Conservation (phyloP, 352 stramenopile genomes). For the Phytopythium helicoides region DNA sequence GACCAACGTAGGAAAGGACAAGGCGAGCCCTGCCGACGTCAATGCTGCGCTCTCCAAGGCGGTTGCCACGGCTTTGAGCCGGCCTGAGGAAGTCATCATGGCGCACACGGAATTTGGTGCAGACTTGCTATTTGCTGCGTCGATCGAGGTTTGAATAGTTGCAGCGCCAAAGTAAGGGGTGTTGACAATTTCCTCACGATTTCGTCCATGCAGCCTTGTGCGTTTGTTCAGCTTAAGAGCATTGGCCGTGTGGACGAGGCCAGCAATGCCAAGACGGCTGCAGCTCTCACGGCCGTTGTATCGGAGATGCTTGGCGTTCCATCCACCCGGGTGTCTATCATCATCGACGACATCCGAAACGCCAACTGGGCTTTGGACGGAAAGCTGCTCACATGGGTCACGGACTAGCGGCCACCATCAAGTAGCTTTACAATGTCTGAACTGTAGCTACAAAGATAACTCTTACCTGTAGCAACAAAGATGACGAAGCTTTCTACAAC, state of each 20-base stretch:
- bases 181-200: too few relatives aligned
- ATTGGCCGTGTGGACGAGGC: background rate
- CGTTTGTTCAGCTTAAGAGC: too few relatives aligned
- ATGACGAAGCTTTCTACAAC: too few relatives aligned
- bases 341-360: slow-evolving; percentile 17
- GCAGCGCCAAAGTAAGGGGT: too few relatives aligned
- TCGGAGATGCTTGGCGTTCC: slow-evolving; percentile 14
- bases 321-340: slow-evolving; percentile 17
- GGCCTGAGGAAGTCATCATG: slow-evolving; percentile 6
- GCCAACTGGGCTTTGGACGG: slow-evolving; percentile 3
- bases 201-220: too few relatives aligned
- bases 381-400: too few relatives aligned
- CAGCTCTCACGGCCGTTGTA: slow-evolving; percentile 6
- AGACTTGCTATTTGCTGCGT: slow-evolving; percentile 1
- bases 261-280: background rate
- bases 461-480: too few relatives aligned
- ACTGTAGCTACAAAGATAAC: too few relatives aligned
- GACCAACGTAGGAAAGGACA: slow-evolving; percentile 18
- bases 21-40: background rate
- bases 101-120: background rate
- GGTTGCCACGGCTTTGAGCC: background rate
- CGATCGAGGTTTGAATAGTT: slow-evolving; percentile 1
- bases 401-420: too few relatives aligned
- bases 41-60: slow-evolving; percentile 7
- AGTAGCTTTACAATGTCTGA: too few relatives aligned